A percentile compares a stretch with the other conserved stretches of the same genome.
These are phyloP conservation scores for Didymella pomorum DNA, from an alignment of 2,329 filamentous ascomycete genomes.

Conservation along the genomic window DNA sequence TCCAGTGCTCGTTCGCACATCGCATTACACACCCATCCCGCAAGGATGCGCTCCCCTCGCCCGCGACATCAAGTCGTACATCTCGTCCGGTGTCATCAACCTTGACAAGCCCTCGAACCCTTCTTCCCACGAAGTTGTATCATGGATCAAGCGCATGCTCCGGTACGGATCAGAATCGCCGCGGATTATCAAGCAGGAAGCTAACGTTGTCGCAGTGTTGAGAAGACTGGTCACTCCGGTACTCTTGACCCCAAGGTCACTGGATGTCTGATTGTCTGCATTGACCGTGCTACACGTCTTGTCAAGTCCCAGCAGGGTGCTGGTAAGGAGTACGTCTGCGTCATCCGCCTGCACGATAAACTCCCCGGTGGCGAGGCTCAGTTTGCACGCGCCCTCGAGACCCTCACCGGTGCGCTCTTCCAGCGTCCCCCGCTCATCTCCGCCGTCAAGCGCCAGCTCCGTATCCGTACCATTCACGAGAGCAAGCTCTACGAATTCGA, in stretches of 20 bases:
- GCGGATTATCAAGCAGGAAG: not conserved
- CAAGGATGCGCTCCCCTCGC: slow-evolving; percentile 89
- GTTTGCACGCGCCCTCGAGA: slow-evolving; percentile 92
- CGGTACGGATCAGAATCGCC: slow-evolving; percentile 61
- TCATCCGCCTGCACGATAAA: slow-evolving; percentile 94
- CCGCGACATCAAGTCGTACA: slow-evolving; percentile 95
- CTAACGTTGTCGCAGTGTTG: slow-evolving; percentile 64
- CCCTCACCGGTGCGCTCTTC: slow-evolving; percentile 94
- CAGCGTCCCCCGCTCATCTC: slow-evolving; percentile 97
- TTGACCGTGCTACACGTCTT: slow-evolving; percentile 94
- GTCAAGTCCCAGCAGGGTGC: slow-evolving; percentile 99
- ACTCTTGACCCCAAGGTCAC: slow-evolving; percentile 99
- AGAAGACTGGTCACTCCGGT: slow-evolving; percentile 98
- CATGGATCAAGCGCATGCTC: slow-evolving; percentile 98
- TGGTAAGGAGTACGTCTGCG: slow-evolving; percentile 98
- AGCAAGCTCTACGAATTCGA: slow-evolving; percentile 96
- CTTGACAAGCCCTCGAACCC: slow-evolving; percentile 97
- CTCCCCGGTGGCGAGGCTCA: slow-evolving; percentile 91
- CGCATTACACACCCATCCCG: slow-evolving; percentile 96
- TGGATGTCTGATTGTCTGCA: slow-evolving; percentile 91
- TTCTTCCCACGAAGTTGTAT: slow-evolving; percentile 97
- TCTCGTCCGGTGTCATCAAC: slow-evolving; percentile 98
- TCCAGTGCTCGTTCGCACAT: slow-evolving; percentile 87
- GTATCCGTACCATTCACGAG: slow-evolving; percentile 97
- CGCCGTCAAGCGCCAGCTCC: slow-evolving; percentile 97